phyloP scores from a whole-genome alignment of 2,329 filamentous ascomycete genomes.

The Ustulina deusta region DNA sequence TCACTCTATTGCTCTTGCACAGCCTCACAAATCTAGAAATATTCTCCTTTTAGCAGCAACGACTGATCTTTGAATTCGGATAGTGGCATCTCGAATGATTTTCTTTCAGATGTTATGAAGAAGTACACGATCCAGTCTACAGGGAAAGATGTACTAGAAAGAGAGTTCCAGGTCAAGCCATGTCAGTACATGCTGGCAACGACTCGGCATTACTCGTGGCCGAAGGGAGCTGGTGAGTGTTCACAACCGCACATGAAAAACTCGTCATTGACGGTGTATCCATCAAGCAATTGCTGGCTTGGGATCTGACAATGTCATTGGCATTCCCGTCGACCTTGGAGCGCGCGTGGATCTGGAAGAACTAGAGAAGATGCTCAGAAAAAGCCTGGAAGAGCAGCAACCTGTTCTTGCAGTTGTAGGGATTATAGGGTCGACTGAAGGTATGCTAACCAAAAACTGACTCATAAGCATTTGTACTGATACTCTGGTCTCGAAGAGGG shows the following conservation, averaged over 20 bases:
- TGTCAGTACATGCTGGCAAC: slow-evolving; percentile 55
- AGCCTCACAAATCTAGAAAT: neutral
- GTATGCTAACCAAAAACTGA: slow-evolving; percentile 27
- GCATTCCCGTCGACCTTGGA: slow-evolving; percentile 55
- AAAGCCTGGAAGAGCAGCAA: slow-evolving; percentile 48
- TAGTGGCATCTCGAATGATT: slow-evolving; percentile 54
- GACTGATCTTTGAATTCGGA: neutral
- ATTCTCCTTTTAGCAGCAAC: neutral
- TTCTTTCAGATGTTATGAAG: slow-evolving; percentile 50
- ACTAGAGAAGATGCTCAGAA: slow-evolving; percentile 51
- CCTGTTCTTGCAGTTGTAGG: slow-evolving; percentile 59
- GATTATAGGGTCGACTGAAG: slow-evolving; percentile 62
- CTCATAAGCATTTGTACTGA: neutral
- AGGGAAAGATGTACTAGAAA: slow-evolving; percentile 55
- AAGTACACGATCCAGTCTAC: slow-evolving; percentile 56
- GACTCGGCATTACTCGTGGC: slow-evolving; percentile 63
- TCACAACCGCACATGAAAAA: neutral
- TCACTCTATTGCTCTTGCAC: neutral
- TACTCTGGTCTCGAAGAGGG: slow-evolving; percentile 52
- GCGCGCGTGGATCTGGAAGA: slow-evolving; percentile 54
- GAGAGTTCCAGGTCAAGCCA: slow-evolving; percentile 51
- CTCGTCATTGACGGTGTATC: neutral
- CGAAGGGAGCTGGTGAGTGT: slow-evolving; percentile 58
- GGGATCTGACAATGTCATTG: slow-evolving; percentile 57
- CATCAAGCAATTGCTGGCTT: slow-evolving; percentile 57